Evolutionary conservation across 129 eudicot genomes (phyloP), one percentile per base, ranked within the genome.

Genomic region (Artemisia tridentata): DNA sequence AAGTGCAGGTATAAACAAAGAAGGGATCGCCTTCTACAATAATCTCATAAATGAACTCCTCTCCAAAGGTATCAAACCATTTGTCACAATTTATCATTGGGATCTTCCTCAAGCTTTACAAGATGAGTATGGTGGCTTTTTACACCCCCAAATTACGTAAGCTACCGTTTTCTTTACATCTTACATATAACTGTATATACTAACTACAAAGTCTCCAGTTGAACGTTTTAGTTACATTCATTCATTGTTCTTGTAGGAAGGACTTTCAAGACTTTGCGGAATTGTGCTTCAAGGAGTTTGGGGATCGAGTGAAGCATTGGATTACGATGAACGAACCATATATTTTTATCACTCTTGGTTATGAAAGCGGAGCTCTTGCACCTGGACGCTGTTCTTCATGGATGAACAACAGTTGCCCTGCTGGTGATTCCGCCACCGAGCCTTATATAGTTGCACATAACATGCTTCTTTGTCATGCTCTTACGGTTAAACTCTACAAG

Each of bases 31-130:
- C 15, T 79, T 72, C 59, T 79, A 79, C 75, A 72, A 79, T 43
- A 48, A 73, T 67, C 53, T 79, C 58, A 79, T 79, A 15, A 50
- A 79, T 49, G 75, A 73, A 34, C 79, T 79, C 10, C 7, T 79
- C 11, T 67, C 79, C 20, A 57, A 72, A 25, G 83, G 71, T 27
- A 72, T 72, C 19, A 20, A 79, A 68, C 82, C 82, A 20, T 72
- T 64, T 65, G 78, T 72, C 53, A 79, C 82, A 13, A 69, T 79
- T 8, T 79, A 27, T 31, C 82, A 79, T 13, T 79, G 82, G 82
- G 82, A 79, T 58, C 67, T 79, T 54, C 78, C 82, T 11, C 78
- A 79, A 45, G 55, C 56, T 8, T 48, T 79, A 51, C 69, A 72
- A 65, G 68, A 72, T 41, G 77, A 72, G 15, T 79, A 79, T 55